Percentiles rank a stretch among this genome's conserved stretches.
These are phyloP conservation scores for Chaetomidium leptoderma DNA, from an alignment of 495 filamentous ascomycete genomes.

Conservation along the genomic window DNA sequence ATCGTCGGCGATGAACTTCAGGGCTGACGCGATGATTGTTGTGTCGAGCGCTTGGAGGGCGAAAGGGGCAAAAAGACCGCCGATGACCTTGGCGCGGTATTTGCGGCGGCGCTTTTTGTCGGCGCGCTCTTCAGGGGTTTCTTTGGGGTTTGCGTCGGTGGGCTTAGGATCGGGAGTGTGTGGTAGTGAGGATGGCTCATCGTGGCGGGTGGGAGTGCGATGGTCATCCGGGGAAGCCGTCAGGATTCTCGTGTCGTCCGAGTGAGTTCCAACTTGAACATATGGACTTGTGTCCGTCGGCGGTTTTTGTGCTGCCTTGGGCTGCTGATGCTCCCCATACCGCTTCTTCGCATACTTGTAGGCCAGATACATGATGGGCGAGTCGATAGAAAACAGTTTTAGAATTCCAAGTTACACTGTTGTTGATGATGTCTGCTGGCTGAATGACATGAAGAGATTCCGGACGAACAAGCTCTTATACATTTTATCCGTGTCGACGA, in stretches of 20 bases:
- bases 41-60: constrained; percentile 51
- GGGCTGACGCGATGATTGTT: constrained; percentile 57
- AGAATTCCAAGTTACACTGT: too few species aligned
- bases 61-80: constrained; percentile 51
- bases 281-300: too few species aligned
- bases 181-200: background rate
- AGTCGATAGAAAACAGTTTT: background rate
- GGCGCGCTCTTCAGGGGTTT: constrained; percentile 10
- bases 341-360: constrained; percentile 22
- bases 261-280: background rate
- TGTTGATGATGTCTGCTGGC: too few species aligned
- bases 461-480: too few species aligned
- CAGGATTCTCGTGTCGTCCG: background rate
- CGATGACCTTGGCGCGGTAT: constrained; percentile 53
- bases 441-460: too few species aligned
- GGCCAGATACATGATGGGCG: constrained; percentile 18
- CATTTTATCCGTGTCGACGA: too few species aligned
- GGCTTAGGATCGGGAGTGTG: background rate
- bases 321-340: constrained; percentile 12
- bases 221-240: background rate
- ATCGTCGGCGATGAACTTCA: constrained; percentile 56
- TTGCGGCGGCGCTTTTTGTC: constrained; percentile 2
- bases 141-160: constrained; percentile 18
- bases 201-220: background rate
- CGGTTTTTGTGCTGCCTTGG: background rate